These are phyloP conservation scores for Salix suchowensis DNA, from an alignment of 345 rosid species.

Conservation along the genomic window DNA sequence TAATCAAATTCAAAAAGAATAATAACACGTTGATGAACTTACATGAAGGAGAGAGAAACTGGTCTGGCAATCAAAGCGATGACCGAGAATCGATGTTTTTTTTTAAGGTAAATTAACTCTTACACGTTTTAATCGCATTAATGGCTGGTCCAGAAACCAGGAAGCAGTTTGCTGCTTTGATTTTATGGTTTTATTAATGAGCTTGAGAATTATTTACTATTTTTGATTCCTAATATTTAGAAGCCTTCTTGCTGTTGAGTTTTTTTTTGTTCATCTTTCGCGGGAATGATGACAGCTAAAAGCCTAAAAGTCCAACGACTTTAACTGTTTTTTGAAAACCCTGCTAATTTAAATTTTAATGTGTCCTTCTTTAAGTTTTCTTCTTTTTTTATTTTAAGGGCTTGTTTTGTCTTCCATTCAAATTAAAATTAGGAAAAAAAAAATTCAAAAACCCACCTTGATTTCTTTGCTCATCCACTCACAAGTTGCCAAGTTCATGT, in stretches of 20 bases:
- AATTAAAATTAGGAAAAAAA: not conserved
- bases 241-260: not conserved
- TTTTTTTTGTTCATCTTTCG: not conserved
- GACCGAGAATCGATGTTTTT: too few relatives aligned
- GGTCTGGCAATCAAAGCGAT: not conserved
- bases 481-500: too few relatives aligned
- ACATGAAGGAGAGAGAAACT: not conserved
- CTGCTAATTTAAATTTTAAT: not conserved
- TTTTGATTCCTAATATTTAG: not conserved
- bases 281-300: not conserved
- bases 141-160: constrained; percentile 19
- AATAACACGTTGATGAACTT: not conserved
- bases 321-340: constrained; percentile 5
- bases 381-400: not conserved
- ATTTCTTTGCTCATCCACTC: too few relatives aligned
- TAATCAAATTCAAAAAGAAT: not conserved
- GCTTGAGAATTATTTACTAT: not conserved
- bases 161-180: not conserved
- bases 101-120: not conserved
- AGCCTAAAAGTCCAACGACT: not conserved
- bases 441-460: too few relatives aligned
- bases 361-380: too few relatives aligned
- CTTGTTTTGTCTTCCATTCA: not conserved
- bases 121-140: constrained; percentile 29
- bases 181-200: not conserved